Evolutionary conservation across 352 stramenopile genomes (phyloP), one percentile per base, ranked within the genome.

Genomic region (Sclerospora graminicola): DNA sequence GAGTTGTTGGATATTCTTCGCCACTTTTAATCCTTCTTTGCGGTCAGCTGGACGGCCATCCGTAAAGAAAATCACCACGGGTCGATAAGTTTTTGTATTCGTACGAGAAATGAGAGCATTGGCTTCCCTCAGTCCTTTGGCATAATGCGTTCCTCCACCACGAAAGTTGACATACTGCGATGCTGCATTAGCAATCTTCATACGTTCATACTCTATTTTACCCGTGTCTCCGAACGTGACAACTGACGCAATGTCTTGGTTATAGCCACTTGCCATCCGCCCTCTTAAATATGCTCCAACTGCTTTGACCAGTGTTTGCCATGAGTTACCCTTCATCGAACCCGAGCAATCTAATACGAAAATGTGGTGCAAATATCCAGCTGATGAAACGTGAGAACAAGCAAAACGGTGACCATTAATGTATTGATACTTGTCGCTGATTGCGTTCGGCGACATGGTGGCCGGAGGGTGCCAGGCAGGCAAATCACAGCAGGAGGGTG

Each of bases 261-360:
- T 45, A 10, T 26, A 19, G 0, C 59, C 60, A 26, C 40, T 60
- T 16, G 9, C 11, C 35, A 41, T 7, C 16, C 21, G 35, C 1
- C 11, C 10, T 41, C 5, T 23, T n/a, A 79, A 18, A 30, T 75
- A 79, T 6, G 13, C 21, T n/a, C 37, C 43, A 9, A 68, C 48
- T 0, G 46, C 63, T 8, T 19, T 41, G 1, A 57, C 8, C 11
- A 75, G 23, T 14, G 27, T 26, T 1, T 14, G 0, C 66, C 63
- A 79, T 7, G 63, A 54, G 5, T 48, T 0, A 10, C 66, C 66
- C 19, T 31, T n/a, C 63, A 75, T 75, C 8, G 66, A 79, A 2
- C 63, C 63, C 1, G 66, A 79, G 9, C 57, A 63, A 29, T 79
- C 60, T 38, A 79, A 41, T 2, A 75, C 66, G 26, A 79, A 75